Conservation (phyloP, 2,329 filamentous ascomycete genomes). For the Fusarium sp. region DNA sequence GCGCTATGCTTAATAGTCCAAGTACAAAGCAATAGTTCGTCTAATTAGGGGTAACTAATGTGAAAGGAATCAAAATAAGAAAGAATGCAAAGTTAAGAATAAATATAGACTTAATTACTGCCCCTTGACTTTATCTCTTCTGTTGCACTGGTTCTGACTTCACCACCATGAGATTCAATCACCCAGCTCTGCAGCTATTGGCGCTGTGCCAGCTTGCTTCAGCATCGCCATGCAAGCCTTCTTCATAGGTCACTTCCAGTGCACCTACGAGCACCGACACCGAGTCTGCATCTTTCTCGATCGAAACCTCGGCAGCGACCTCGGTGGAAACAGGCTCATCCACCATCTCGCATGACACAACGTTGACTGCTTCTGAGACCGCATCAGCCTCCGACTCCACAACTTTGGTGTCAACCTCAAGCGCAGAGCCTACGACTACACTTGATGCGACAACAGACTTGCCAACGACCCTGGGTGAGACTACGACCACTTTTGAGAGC, state of each 20-base stretch:
- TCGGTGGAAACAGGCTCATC: background rate
- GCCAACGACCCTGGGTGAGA: background rate
- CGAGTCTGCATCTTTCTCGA: background rate
- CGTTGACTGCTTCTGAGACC: background rate
- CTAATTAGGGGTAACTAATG: background rate
- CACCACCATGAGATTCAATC: background rate
- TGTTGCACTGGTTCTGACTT: background rate
- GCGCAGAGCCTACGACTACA: background rate
- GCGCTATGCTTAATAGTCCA: background rate
- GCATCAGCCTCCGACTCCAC: background rate
- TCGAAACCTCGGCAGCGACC: too few relatives aligned
- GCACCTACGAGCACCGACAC: background rate
- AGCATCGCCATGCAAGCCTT: background rate
- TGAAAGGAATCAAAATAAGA: background rate
- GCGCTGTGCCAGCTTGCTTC: background rate
- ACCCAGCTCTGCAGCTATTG: background rate
- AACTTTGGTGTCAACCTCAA: background rate
- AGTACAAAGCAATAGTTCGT: background rate
- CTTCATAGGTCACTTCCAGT: background rate
- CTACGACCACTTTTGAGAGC: background rate
- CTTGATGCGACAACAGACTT: background rate
- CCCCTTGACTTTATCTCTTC: rapidly evolving
- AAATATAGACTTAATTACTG: background rate
- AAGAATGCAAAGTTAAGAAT: background rate
- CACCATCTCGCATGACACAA: background rate